Base-by-base conservation (phyloP, 768 basidiomycete species). In the Boletellus emodensis region DNA sequence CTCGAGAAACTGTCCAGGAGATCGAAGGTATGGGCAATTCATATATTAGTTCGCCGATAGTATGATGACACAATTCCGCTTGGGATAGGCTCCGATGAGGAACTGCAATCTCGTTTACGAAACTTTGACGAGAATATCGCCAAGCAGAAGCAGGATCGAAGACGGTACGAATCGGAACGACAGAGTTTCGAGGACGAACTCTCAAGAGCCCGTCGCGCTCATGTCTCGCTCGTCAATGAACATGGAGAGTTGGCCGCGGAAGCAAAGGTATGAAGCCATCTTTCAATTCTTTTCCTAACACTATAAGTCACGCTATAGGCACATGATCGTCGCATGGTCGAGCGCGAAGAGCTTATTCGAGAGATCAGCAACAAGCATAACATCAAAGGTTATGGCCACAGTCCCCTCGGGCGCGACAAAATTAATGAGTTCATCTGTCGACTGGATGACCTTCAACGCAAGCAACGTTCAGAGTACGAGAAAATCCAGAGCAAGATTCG, bases 171-270 rank as follows among this genome's bases (percentile, higher is more conserved):
- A 46, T 68, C 70, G n/a, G 77, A 75, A 47, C 75, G 75, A 45
- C 77, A 84, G 40, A 82, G 82, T 50, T 60, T 85, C 3, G 83
- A 87, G 52, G 85, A 85, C 9, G 81, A 83, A 40, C 68, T 87
- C 4, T 56, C 58, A 5, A 71, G 62, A 15, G 68, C 76, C 15
- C 77, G 83, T 7, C 68, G 73, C 37, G 63, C 73, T 15, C 84
- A 88, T 54, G 77, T 79, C 13, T 71, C 78, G 14, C 72, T 85
- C 20, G 70, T 83, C 20, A 77, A 74, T 39, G 72, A 78, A 35
- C 82, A 85, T 32, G 94, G 90, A 17, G 75, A 80, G 15, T 72
- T 94, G 13, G 72, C 73, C 20, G 89, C 85, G 0, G 84, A 93
- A 62, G 82, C 84, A 37, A 83, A 89, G 71, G 92, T 85, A 52